Base-by-base conservation (phyloP, 768 basidiomycete genomes). In the Roridomyces roridus region DNA sequence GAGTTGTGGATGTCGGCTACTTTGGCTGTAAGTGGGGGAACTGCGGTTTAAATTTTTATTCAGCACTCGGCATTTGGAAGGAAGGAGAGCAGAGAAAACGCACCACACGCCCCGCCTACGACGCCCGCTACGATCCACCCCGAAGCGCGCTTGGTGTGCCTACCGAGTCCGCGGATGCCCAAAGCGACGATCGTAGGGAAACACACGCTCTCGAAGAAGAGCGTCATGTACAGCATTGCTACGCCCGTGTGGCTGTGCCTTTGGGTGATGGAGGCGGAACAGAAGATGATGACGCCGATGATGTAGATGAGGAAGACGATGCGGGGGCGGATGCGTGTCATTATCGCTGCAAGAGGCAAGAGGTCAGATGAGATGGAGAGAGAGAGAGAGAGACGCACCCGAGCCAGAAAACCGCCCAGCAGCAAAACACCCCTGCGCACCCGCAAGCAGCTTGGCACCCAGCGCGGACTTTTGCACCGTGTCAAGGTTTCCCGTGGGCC, bases 151-250 rank as follows among this genome's bases (percentile, higher is more conserved):
- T 74, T 74, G 11, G 72, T 72, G 50, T 74, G 72, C 24, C 62
- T 60, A 8, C 72, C 72, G 28, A 74, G 55, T 6, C 72, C 72
- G 25, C 71, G 64, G 40, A 74, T 71, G 1, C 71, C 72, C 7
- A 74, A 51, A 0, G 69, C 71, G 12, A 74, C 71, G 35, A 74
- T 74, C 24, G 72, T 74, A 3, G 72, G 72, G 70, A 74, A 74
- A 26, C 69, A 70, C 21, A 74, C 70, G 43, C 71, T 72, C 63
- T 74, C 72, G 21, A 74, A 74, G 60, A 72, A 74, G 10, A 74
- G 51, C 1, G 71, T 68, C n/a, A 72, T 40, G 43, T 61, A 70
- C 20, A 74, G 54, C 69, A 74, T 70, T 2, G 68, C 67, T 26
- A 74, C 55, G 5, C 72, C 71, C 5, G 52, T 59, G 53, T 70